These are phyloP conservation scores for Boletus sp. DNA, from an alignment of 1,284 basidiomycete species.

Conservation along the genomic window DNA sequence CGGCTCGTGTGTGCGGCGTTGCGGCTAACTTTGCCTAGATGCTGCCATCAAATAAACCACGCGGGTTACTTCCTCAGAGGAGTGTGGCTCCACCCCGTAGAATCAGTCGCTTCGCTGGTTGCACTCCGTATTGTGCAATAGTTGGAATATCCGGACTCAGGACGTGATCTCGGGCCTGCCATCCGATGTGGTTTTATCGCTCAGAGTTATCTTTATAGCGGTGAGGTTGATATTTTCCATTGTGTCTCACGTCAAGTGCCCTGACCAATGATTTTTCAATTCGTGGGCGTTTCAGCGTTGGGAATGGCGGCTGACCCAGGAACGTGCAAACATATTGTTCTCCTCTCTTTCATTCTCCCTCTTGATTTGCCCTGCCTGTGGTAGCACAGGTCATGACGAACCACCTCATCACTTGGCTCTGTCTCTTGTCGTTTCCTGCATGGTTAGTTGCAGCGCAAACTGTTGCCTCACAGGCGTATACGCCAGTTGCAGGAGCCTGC, in stretches of 20 bases:
- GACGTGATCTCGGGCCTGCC: not conserved
- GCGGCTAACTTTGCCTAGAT: no score
- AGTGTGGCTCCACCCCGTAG: no score
- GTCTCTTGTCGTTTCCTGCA: conserved; percentile 9
- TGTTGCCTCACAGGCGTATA: conserved; percentile 32
- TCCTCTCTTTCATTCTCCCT: not conserved
- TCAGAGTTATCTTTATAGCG: not conserved
- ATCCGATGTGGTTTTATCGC: not conserved
- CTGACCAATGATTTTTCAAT: not conserved
- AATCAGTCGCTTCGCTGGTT: no score
- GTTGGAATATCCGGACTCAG: not conserved
- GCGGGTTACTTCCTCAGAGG: no score
- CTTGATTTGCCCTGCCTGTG: not conserved
- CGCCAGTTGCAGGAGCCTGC: conserved; percentile 34
- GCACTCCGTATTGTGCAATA: no score
- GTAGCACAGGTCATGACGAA: conserved; percentile 4
- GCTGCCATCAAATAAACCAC: no score
- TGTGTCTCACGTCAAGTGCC: not conserved
- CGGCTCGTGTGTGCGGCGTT: no score
- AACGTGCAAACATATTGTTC: not conserved
- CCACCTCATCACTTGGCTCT: conserved; percentile 16
- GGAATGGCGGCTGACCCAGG: not conserved
- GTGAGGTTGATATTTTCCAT: not conserved
- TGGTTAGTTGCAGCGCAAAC: conserved; percentile 28
- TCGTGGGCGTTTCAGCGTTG: not conserved